Conservation (phyloP, 129 eudicot genomes). For the Chrysanthemum seticuspe region DNA sequence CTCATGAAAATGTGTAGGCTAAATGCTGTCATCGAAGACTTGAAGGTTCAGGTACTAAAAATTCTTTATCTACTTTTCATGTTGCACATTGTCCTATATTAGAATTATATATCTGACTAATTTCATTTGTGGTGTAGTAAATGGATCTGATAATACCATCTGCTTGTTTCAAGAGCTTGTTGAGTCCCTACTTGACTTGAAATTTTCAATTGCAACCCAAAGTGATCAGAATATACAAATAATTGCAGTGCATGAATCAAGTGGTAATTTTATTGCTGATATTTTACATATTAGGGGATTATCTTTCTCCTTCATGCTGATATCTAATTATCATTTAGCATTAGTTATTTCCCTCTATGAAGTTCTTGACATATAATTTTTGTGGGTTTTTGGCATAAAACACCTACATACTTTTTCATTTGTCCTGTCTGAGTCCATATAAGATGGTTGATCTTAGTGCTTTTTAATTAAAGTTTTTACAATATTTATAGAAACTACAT, state of each 20-base stretch:
- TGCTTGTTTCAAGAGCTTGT: slow-evolving; percentile 82
- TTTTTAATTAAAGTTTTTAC: too few species aligned
- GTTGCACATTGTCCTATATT: background rate
- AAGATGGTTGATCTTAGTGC: too few species aligned
- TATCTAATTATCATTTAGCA: background rate
- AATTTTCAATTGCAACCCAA: slow-evolving; percentile 46
- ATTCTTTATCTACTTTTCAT: slow-evolving; percentile 2
- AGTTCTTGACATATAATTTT: background rate
- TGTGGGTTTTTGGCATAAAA: background rate
- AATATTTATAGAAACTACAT: too few species aligned
- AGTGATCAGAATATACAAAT: slow-evolving; percentile 42
- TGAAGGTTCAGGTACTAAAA: slow-evolving; percentile 50
- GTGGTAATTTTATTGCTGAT: slow-evolving; percentile 53
- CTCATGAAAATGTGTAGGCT: slow-evolving; percentile 40
- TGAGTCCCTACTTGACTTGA: slow-evolving; percentile 65
- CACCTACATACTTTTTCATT: background rate
- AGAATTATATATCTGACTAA: background rate
- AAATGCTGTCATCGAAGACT: slow-evolving; percentile 61
- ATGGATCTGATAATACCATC: slow-evolving; percentile 34
- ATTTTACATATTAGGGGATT: background rate
- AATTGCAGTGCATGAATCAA: slow-evolving; percentile 70
- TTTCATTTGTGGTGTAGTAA: slow-evolving; percentile 23
- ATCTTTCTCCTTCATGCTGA: background rate
- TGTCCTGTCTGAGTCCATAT: background rate
- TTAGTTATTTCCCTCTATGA: background rate